A percentile compares a stretch with the other conserved stretches of the same genome.
Evolutionary conservation across 345 rosid genomes (phyloP).

Genomic region (Eucalyptus camaldulensis): DNA sequence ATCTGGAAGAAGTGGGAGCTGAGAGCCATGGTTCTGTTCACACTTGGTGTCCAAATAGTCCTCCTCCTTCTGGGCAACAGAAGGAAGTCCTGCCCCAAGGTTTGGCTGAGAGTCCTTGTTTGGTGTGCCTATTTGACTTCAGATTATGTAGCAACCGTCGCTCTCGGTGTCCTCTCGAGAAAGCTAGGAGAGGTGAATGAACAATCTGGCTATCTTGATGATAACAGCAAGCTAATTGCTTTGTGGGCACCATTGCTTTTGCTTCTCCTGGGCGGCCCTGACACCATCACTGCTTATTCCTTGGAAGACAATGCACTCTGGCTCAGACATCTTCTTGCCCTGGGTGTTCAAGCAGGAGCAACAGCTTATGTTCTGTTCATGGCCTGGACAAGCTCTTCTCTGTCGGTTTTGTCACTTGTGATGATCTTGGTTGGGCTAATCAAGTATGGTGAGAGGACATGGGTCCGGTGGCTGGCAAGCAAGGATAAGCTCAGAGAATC

Average conservation of each 20-base stretch:
- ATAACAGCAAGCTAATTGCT: not conserved
- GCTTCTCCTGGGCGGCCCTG: constrained; percentile 13
- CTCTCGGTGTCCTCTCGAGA: not conserved
- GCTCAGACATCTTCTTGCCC: constrained; percentile 9
- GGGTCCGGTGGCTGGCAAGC: not conserved
- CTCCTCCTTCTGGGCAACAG: not conserved
- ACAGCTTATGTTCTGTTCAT: constrained; percentile 17
- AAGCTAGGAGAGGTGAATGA: not conserved
- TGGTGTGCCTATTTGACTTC: not conserved
- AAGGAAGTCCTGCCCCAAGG: not conserved
- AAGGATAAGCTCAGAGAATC: not conserved
- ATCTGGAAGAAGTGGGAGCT: not conserved
- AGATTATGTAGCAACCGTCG: not conserved
- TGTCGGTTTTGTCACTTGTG: constrained; percentile 2
- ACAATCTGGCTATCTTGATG: not conserved
- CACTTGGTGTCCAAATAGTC: not conserved
- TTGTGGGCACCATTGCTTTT: constrained; percentile 22
- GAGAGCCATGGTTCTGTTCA: not conserved
- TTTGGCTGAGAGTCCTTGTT: not conserved
- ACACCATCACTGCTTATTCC: constrained; percentile 6
- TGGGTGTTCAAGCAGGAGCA: not conserved
- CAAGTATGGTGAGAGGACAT: not conserved
- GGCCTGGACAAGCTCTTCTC: constrained; percentile 1
- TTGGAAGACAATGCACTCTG: constrained; percentile 20
- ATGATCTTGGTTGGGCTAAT: not conserved